Conservation (phyloP, 2,329 filamentous ascomycete genomes). For the Teratosphaeria destructans region DNA sequence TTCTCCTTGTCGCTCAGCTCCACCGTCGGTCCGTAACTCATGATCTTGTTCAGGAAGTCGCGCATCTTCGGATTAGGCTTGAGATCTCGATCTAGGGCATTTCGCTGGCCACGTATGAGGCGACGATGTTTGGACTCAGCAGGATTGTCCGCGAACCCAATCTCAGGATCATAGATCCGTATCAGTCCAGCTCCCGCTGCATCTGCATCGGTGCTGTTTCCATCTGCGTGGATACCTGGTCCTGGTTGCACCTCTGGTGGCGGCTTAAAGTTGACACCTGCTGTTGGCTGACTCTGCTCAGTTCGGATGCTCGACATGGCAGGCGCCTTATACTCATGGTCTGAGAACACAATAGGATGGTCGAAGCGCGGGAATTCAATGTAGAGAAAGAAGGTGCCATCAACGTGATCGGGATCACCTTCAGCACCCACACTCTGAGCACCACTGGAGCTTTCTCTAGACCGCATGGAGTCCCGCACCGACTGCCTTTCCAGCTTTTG, state of each 20-base stretch:
- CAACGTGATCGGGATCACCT: slow-evolving; percentile 34
- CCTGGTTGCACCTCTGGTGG: slow-evolving; percentile 83
- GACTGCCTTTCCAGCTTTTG: slow-evolving; percentile 51
- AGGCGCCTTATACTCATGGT: slow-evolving; percentile 81
- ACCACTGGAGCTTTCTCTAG: slow-evolving; percentile 1
- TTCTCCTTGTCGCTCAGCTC: slow-evolving; percentile 82
- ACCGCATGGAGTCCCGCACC: slow-evolving; percentile 27
- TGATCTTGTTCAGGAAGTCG: slow-evolving; percentile 81
- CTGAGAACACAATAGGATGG: slow-evolving; percentile 88
- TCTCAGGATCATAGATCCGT: slow-evolving; percentile 85
- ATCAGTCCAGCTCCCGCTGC: slow-evolving; percentile 56
- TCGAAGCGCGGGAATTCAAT: slow-evolving; percentile 91
- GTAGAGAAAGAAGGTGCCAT: slow-evolving; percentile 69
- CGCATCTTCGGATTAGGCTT: slow-evolving; percentile 94
- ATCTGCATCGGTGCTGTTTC: slow-evolving; percentile 39
- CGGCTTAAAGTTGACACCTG: slow-evolving; percentile 63
- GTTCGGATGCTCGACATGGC: slow-evolving; percentile 60
- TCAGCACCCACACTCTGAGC: slow-evolving; percentile 25
- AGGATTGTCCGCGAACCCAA: slow-evolving; percentile 80
- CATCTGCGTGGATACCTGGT: slow-evolving; percentile 69
- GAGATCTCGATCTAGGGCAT: slow-evolving; percentile 84
- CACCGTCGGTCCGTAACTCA: slow-evolving; percentile 88
- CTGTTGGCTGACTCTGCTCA: slow-evolving; percentile 47
- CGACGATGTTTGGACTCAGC: slow-evolving; percentile 90
- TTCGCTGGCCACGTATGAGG: slow-evolving; percentile 82